phyloP scores from a whole-genome alignment of 441 rosid species.

The Adansonia grandidieri region DNA sequence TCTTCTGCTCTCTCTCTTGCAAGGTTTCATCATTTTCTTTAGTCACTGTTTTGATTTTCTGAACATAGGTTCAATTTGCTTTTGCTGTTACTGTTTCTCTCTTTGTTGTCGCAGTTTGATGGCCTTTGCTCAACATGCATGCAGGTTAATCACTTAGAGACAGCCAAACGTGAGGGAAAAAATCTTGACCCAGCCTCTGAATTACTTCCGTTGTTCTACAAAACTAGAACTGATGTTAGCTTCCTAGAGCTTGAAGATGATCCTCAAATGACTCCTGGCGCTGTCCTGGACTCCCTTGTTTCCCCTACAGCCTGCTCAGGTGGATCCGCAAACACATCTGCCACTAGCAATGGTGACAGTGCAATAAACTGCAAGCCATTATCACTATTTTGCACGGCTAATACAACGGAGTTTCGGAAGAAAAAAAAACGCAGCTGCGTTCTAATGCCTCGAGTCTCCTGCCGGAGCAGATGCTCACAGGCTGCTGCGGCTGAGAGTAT shows the following conservation, averaged over 20 bases:
- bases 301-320: slow-evolving; percentile 9
- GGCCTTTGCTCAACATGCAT: not conserved
- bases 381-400: slow-evolving; percentile 11
- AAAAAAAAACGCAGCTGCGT: slow-evolving; percentile 24
- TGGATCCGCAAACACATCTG: slow-evolving; percentile 12
- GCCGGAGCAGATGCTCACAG: not conserved
- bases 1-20: slow-evolving; percentile 35
- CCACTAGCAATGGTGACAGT: not conserved
- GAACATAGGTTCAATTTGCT: not conserved
- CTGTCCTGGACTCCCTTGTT: slow-evolving; percentile 15
- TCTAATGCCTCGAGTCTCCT: not conserved
- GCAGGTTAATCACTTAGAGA: slow-evolving; percentile 27
- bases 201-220: slow-evolving; percentile 9
- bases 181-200: not conserved
- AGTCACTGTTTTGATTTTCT: not conserved
- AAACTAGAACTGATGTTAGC: not conserved
- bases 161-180: not conserved
- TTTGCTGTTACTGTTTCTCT: not conserved
- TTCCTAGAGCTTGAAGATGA: slow-evolving; percentile 14
- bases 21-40: slow-evolving; percentile 27
- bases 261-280: slow-evolving; percentile 13
- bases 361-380: not conserved
- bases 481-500: slow-evolving; percentile 12
- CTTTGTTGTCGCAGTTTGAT: not conserved
- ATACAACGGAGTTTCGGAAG: not conserved